Evolutionary conservation across 202 grass and related monocot genomes (phyloP), one percentile per base, ranked within the genome.

Genomic region (Elaeis oleifera): DNA sequence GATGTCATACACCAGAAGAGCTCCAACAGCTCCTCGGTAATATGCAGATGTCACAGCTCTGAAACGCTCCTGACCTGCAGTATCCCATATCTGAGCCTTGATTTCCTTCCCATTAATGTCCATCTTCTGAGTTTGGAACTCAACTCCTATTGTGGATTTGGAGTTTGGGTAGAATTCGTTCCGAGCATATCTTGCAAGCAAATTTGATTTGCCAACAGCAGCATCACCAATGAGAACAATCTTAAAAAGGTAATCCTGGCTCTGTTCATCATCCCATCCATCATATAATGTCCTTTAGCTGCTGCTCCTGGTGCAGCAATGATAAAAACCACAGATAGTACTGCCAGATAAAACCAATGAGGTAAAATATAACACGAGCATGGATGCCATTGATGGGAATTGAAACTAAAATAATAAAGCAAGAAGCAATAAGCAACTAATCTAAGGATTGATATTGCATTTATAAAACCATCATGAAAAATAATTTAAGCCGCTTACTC

Each of bases 191-290:
- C 56, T 29, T 5, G 23, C 56, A 5, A 29, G 24, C 24, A 59
- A 28, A 28, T 59, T 59, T 31, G 57, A 59, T 59, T 59, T 59
- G 16, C 57, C 57, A 59, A 59, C 25, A n/a, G 57, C 57, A 59
- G 57, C 23, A 27, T 59, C 57, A 59, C 57, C 57, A 31, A 59
- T 59, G 23, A 59, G 21, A 27, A 59, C 57, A 59, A 59, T 59
- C 26, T 59, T 59, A n/a, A 59, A 29, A 28, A 31, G 57, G 26
- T 59, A 31, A 9, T 31, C 57, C 23, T 59, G 25, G 26, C 57
- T 59, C 16, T 29, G 25, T 27, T 29, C 13, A 16, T 59, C 57
- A 28, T 31, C 25, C 3, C 24, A 27, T 28, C 25, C 57, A 59
- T 59, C 36, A 11, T 39, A 13, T 39, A 31, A 5, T 31, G 5